Base-by-base conservation (phyloP, 352 stramenopile genomes). In the Peronospora destructor region DNA sequence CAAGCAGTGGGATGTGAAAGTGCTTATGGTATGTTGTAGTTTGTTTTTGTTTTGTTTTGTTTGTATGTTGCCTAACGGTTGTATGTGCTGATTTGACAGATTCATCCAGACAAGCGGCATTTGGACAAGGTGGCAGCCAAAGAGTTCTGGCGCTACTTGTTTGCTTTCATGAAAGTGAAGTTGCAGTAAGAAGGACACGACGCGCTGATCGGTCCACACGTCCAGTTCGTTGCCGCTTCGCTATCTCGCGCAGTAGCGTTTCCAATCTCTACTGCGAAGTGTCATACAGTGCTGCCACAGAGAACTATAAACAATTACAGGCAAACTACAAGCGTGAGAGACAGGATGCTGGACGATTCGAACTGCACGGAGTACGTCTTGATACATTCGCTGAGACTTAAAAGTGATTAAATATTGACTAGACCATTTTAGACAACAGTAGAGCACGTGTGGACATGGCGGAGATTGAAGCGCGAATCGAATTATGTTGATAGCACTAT, bases 121-220 rank as follows among this genome's bases (percentile, higher is more conserved):
- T 64, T 95, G 38, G 87, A 96, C 71, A 94, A 95, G 50, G 84
- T 93, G 25, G 83, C 83, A 17, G 72, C 77, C 16, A 85, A 91
- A 54, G 83, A 94, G 56, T 95, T 96, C 54, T 96, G 87, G 87
- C 78, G 84, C 57, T 81, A 94, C 61, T 61, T 96, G 38, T 92
- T 94, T 57, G 77, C 80, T 34, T 89, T 91, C 52, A 73, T 94
- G 51, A 87, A 86, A 60, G 54, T 85, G 12, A 85, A 80, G 56
- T 50, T 91, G 49, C 81, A 91, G 63, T 91, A 79, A 73, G 32
- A 26, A 44, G 42, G 25, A 13, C 28, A 11, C 23, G 19, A 32
- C 55, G 37, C 10, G 36, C 6, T n/a, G 17, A n/a, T 14, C 36
- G 12, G 38, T 19, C 17, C 4, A 10, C 36, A 38, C 37, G 9